Base-by-base conservation (phyloP, 768 basidiomycete genomes). In the Tricholoma sp. region DNA sequence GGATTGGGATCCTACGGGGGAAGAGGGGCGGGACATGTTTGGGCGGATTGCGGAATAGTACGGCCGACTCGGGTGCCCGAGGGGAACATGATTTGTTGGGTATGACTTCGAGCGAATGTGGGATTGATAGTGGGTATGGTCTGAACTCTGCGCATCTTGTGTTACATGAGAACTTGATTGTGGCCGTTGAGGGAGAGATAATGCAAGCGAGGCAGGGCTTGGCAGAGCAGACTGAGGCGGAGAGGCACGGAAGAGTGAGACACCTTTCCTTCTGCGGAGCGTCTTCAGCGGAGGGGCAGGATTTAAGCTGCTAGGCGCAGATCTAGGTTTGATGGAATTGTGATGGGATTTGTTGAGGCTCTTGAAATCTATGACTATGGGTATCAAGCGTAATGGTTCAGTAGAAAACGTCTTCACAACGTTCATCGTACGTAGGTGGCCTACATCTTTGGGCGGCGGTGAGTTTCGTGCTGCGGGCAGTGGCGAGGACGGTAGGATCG, bases 11-110 rank as follows among this genome's bases (percentile, higher is more conserved):
- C 41, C 46, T 14, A 27, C 52, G 22, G 50, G 37, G 11, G 57
- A 56, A 43, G 56, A 56, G 54, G 41, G 63, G 21, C 55, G 59
- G 41, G 53, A 57, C 64, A 58, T 60, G 52, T 58, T 56, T 60
- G 64, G 43, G 32, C 82, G 79, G 51, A 83, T 83, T 50, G 76
- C 82, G 21, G 76, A 74, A 64, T 83, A 83, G 61, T 81, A 81
- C 11, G 82, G 82, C 18, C 82, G 72, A 52, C 67, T 76, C 10
- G 82, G 81, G 59, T 79, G 79, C 1, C 82, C 82, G 27, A 83
- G 68, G 7, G 76, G 78, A 51, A 71, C 68, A 32, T 56, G 61
- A 41, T 71, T 63, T 19, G 61, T 57, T 39, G 66, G 64, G 31
- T 69, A 66, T 4, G 68, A 70, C 27, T 64, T 56, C 18, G 66